These are phyloP conservation scores for Escallonia herrerae DNA, from an alignment of 129 eudicot species.

Conservation along the genomic window DNA sequence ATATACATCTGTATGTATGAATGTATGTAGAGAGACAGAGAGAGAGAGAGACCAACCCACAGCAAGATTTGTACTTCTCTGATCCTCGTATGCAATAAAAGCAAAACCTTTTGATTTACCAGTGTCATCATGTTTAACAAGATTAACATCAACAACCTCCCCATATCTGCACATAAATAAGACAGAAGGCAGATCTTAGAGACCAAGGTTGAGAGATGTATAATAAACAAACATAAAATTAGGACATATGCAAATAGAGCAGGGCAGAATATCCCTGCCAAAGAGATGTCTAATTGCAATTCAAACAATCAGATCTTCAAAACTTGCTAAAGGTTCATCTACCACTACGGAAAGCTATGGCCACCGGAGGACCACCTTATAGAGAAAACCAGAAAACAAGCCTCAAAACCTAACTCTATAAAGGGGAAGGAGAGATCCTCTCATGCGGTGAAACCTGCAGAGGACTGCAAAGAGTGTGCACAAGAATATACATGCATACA, in stretches of 20 bases:
- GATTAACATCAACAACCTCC: constrained; percentile 87
- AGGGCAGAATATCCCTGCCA: not conserved
- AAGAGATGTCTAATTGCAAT: not conserved
- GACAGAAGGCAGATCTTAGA: not conserved
- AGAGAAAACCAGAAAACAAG: too few relatives aligned
- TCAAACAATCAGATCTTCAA: not conserved
- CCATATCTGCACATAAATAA: constrained; percentile 50
- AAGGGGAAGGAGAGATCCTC: too few relatives aligned
- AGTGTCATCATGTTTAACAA: constrained; percentile 81
- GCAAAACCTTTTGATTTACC: constrained; percentile 96
- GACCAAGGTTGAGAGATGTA: not conserved
- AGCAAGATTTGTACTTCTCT: constrained; percentile 88
- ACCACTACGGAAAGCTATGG: not conserved
- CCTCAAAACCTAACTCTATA: too few relatives aligned
- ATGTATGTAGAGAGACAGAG: not conserved
- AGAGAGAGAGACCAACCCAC: constrained; percentile 62
- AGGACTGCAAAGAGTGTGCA: too few relatives aligned
- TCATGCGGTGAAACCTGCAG: too few relatives aligned
- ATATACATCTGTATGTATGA: not conserved
- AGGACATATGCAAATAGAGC: not conserved
- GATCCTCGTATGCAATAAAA: constrained; percentile 96
- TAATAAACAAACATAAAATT: not conserved
- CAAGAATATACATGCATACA: too few relatives aligned
- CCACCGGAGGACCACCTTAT: too few relatives aligned
- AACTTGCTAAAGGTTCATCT: not conserved